A percentile compares a stretch with the other conserved stretches of the same genome.
phyloP scores from a whole-genome alignment of 2,329 filamentous ascomycete species.

The Neoscytalidium dimidiatum region DNA sequence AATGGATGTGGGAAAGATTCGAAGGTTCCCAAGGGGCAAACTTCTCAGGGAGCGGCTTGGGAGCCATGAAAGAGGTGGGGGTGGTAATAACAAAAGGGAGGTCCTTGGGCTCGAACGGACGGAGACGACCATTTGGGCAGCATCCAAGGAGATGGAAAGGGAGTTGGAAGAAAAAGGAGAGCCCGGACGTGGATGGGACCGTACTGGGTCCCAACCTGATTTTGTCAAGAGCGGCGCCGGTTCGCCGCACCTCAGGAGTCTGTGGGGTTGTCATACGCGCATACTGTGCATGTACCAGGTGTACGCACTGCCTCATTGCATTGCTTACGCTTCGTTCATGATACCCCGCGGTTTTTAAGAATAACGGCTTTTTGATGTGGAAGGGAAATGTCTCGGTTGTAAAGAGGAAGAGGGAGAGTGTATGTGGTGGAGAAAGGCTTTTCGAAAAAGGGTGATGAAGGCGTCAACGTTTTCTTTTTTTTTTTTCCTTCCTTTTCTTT shows the following conservation, averaged over 20 bases:
- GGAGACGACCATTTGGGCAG: background rate
- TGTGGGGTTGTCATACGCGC: slow-evolving; percentile 18
- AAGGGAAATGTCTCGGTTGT: background rate
- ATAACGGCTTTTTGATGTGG: slow-evolving; percentile 14
- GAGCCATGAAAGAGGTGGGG: background rate
- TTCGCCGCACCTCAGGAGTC: slow-evolving; percentile 16
- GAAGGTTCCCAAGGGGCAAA: no score
- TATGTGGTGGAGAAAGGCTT: background rate
- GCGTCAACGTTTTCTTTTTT: background rate
- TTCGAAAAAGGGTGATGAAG: background rate
- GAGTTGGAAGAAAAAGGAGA: background rate
- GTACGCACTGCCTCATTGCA: slow-evolving; percentile 18
- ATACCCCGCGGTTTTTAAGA: slow-evolving; percentile 17
- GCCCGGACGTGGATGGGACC: background rate
- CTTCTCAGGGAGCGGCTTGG: background rate
- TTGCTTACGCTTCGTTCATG: slow-evolving; percentile 19
- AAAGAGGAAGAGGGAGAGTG: background rate
- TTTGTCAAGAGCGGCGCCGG: slow-evolving; percentile 17
- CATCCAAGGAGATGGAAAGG: background rate
- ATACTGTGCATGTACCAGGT: slow-evolving; percentile 19
- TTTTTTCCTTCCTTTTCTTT: background rate
- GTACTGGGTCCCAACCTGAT: slow-evolving; percentile 1
- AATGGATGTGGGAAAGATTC: no score
- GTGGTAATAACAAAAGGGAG: background rate
- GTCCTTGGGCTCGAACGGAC: background rate